Conservation (phyloP, 2,329 filamentous ascomycete genomes). For the Fusarium globosum region DNA sequence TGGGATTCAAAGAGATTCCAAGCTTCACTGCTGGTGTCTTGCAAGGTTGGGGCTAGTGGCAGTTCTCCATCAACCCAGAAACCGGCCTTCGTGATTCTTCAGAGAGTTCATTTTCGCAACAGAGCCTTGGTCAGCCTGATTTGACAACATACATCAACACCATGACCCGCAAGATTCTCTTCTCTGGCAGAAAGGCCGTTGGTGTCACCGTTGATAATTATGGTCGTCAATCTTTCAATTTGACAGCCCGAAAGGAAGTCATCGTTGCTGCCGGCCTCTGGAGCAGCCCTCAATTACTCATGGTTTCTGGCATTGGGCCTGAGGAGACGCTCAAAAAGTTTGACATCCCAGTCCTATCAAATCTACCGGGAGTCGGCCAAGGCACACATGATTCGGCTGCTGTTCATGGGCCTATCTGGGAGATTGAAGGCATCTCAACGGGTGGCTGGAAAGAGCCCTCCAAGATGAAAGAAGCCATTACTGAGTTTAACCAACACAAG, state of each 20-base stretch:
- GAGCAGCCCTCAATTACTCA: background rate
- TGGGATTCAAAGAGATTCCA: conserved; percentile 5
- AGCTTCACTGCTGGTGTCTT: conserved; percentile 12
- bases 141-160: background rate
- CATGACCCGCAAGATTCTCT: background rate
- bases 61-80: conserved; percentile 14
- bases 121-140: background rate
- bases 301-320: conserved; percentile 1
- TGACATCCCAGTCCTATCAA: background rate
- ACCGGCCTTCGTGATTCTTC: conserved; percentile 13
- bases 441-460: background rate
- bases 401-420: conserved; percentile 1
- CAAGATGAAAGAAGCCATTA: background rate
- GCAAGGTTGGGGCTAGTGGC: conserved; percentile 16
- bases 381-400: conserved; percentile 1
- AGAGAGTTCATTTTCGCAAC: background rate
- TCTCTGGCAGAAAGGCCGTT: background rate
- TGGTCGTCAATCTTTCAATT: background rate
- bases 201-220: background rate
- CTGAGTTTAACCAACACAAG: background rate
- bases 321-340: background rate
- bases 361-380: background rate
- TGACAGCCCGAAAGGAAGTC: background rate
- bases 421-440: background rate
- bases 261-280: conserved; percentile 1